Base-by-base conservation (phyloP, 2,329 filamentous ascomycete species). In the Emergomyces orientalis region DNA sequence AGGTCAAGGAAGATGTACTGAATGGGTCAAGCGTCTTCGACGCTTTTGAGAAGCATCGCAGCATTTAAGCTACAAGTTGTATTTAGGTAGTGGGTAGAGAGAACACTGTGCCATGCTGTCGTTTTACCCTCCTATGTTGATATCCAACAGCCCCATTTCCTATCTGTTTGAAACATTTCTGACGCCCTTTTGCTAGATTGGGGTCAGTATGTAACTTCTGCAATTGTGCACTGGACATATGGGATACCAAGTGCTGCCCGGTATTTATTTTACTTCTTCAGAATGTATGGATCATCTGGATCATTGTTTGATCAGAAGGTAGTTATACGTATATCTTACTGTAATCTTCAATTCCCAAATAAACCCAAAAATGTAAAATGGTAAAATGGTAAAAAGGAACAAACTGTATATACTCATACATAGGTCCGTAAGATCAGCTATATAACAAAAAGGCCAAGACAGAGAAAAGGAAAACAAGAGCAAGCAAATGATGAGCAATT, bases 1-100 rank as follows among this genome's bases (percentile, higher is more conserved):
- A 79, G 70, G 84, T 86, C n/a, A 86, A 83, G 72, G 79, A 81
- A 56, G 87, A 88, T 67, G 86, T 91, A n/a, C 72, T 79, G 57
- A 75, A 77, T 45, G 88, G 88, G 9, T 79, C 82, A 69, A 82
- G 79, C 25, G 85, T 90, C 22, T 79, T 82, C 62, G 86, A 89
- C 65, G 86, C 87, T 2, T 90, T 91, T 69, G 80, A 81, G 71
- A 81, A 77, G 62, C 82, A 87, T 66, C 76, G 83, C 49, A 67
- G 61, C 8, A 32, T 14, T 34, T 55, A 59, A 47, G 0, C 2
- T 19, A 25, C 4, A 3, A 7, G 1, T 11, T 8, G 7, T 14
- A 55, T 11, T 54, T n/a, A 14, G 17, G 4, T 30, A 51, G 27
- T 14, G 17, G 5, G 52, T 22, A 37, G 5, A 37, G 1, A 1